phyloP scores from a whole-genome alignment of 805 yeast species.

The Yamadazyma sp. region DNA sequence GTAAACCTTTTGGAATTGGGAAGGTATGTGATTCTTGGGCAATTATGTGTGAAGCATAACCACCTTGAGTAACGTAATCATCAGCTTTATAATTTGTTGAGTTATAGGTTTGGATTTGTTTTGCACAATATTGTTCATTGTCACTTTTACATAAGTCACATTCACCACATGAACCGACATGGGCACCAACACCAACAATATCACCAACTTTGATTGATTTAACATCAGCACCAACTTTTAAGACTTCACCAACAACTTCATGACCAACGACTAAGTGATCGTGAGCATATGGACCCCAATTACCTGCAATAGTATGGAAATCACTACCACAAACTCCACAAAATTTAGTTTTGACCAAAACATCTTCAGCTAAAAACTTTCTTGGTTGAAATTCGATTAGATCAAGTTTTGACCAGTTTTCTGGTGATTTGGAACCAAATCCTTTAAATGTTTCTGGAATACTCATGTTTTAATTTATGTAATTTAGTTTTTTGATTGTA shows the following conservation, averaged over 20 bases:
- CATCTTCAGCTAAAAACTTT: conserved; percentile 16
- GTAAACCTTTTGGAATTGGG: conserved; percentile 46
- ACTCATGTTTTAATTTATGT: too few species aligned
- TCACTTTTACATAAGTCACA: conserved; percentile 52
- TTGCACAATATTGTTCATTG: conserved; percentile 49
- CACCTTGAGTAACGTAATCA: conserved; percentile 37
- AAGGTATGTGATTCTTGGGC: conserved; percentile 44
- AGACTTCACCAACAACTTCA: conserved; percentile 61
- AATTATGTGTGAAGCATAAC: conserved; percentile 48
- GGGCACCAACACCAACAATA: conserved; percentile 81
- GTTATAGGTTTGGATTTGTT: conserved; percentile 52
- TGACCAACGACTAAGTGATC: conserved; percentile 54
- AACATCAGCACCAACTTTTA: conserved; percentile 58
- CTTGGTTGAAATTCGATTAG: conserved; percentile 24
- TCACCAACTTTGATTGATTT: conserved; percentile 56
- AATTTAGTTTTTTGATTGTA: too few species aligned
- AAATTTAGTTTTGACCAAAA: conserved; percentile 3
- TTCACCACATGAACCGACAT: conserved; percentile 55
- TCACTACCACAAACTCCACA: conserved; percentile 70
- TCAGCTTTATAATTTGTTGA: conserved; percentile 32
- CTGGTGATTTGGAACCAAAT: conserved; percentile 22
- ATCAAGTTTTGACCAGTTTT: conserved; percentile 26
- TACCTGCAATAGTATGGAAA: conserved; percentile 48
- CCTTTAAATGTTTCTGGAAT: conserved; percentile 30
- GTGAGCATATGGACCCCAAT: conserved; percentile 49